Base-by-base conservation (phyloP, 192 early-diverging fungal species). In the Geranomyces variabilis region DNA sequence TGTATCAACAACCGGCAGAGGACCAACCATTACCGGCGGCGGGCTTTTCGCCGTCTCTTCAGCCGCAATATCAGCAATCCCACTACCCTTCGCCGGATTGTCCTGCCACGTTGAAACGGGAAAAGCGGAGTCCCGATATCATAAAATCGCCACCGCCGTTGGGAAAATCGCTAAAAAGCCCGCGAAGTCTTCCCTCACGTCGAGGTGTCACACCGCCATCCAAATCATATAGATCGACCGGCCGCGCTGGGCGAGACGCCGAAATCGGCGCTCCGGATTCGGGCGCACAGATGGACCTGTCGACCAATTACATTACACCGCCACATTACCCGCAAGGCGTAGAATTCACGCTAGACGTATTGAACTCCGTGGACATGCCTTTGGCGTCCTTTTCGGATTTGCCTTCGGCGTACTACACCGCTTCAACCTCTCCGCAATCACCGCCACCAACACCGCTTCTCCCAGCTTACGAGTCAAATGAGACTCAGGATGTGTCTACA, bases 381-480 rank as follows among this genome's bases (percentile, higher is more conserved):
- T 53, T 26, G 19, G 51, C 51, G 51, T 24, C 51, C 4, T 26
- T 53, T 4, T 9, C 51, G n/a, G 51, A 53, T n/a, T 17, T 24
- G 6, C 19, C 51, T 26, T 24, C 51, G 4, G 24, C 24, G 4
- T 53, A 53, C 17, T 53, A 53, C 15, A 3, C 8, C 7, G 7
- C 8, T 5, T 60, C 31, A 3, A 60, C 58, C 58, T 60, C 58
- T 4, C 58, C 58, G 7, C 58, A 33, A 19, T 60, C 58, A 8
- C 58, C 58, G 8, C 58, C 58, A 33, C 58, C 58, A 29, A 60
- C 58, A 17, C 58, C 58, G 4, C 17, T 26, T 29, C 58, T 60
- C 31, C 36, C 36, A 41, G 36, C 10, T 41, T 41, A 41, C 36
- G 36, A 41, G 36, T 41, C 36, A 41, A 33, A 60, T 29, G 12